These are phyloP conservation scores for Cicer pinnatifidum DNA, from an alignment of 306 rosid species.

Conservation along the genomic window DNA sequence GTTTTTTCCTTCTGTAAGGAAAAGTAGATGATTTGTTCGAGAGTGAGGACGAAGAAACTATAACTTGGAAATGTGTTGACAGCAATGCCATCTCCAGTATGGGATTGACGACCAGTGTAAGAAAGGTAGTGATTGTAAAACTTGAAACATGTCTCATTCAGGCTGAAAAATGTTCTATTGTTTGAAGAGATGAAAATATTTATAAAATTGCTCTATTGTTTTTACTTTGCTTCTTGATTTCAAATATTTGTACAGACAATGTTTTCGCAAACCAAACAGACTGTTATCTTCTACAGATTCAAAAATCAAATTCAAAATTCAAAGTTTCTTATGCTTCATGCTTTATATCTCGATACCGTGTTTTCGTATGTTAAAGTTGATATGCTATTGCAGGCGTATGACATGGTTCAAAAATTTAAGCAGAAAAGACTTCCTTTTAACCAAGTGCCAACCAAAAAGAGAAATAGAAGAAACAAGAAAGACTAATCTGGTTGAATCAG, in stretches of 20 bases:
- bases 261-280: neutral
- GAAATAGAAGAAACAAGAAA: constrained; percentile 49
- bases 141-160: no score
- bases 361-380: constrained; percentile 11
- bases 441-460: constrained; percentile 51
- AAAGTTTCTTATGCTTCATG: constrained; percentile 22
- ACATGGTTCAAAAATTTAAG: constrained; percentile 75
- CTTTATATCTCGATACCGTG: constrained; percentile 18
- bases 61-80: constrained; percentile 74
- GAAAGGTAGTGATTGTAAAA: constrained; percentile 60
- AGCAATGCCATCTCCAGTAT: constrained; percentile 59
- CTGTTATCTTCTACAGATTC: neutral
- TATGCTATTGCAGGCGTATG: constrained; percentile 64
- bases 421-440: constrained; percentile 50
- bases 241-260: neutral
- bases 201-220: neutral
- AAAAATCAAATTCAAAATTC: constrained; percentile 25
- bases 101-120: constrained; percentile 90
- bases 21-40: constrained; percentile 45
- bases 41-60: constrained; percentile 54
- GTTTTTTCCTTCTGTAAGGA: constrained; percentile 49
- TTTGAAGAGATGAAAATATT: no score
- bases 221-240: neutral
- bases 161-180: no score
- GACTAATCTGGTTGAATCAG: constrained; percentile 23